Percentiles rank a stretch among this genome's conserved stretches.
Conservation (phyloP, 495 filamentous ascomycete species). For the Lasiosphaeria ovina region DNA sequence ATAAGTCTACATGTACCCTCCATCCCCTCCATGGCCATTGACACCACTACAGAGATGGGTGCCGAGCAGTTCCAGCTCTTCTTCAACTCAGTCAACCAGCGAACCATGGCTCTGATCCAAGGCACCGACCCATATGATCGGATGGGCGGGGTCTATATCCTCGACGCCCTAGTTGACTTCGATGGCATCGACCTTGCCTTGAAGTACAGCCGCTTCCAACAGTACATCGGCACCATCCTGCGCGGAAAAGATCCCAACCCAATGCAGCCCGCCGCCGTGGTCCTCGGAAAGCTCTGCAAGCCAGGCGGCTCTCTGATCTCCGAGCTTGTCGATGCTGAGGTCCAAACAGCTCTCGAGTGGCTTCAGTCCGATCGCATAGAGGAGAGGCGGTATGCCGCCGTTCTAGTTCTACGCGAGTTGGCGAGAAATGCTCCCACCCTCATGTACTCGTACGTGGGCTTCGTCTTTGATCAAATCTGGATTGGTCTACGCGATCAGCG, state of each 20-base stretch:
- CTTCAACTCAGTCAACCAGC: constrained; percentile 73
- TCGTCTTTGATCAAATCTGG: constrained; percentile 93
- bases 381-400: constrained; percentile 85
- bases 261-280: constrained; percentile 82
- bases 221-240: constrained; percentile 81
- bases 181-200: constrained; percentile 90
- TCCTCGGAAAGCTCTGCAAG: constrained; percentile 82
- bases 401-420: constrained; percentile 84
- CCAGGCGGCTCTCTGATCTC: constrained; percentile 93
- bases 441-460: constrained; percentile 85
- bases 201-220: constrained; percentile 90
- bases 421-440: constrained; percentile 88
- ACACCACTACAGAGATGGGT: constrained; percentile 61
- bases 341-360: constrained; percentile 92
- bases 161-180: constrained; percentile 91
- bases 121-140: constrained; percentile 82
- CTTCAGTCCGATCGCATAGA: constrained; percentile 93
- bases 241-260: constrained; percentile 84
- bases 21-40: not conserved
- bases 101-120: constrained; percentile 73
- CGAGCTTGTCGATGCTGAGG: constrained; percentile 93
- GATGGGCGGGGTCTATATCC: constrained; percentile 85
- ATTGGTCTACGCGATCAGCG: constrained; percentile 86
- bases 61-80: constrained; percentile 74
- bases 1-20: not conserved